Conservation (phyloP, 1,284 basidiomycete species). For the Cutaneotrichosporon mucoides region DNA sequence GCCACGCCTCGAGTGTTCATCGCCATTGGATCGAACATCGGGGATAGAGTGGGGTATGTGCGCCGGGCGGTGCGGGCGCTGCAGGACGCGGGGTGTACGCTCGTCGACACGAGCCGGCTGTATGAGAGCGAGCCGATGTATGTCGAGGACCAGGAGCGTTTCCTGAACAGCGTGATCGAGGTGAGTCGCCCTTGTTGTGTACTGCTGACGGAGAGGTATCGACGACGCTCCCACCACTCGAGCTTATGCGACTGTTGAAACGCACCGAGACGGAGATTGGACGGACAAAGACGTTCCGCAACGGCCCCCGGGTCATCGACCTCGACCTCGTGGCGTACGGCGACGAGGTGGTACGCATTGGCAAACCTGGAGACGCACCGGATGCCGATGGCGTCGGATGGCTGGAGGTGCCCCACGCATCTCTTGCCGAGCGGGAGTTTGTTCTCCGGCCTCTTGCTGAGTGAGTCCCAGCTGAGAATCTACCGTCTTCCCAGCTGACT, state of each 20-base stretch:
- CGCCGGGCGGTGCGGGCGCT: conserved; percentile 59
- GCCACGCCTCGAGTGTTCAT: conserved; percentile 56
- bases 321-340: conserved; percentile 85
- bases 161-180: conserved; percentile 86
- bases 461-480: background rate
- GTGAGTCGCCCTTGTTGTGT: conserved; percentile 48
- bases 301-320: conserved; percentile 88
- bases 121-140: conserved; percentile 98
- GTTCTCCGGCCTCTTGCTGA: conserved; percentile 83
- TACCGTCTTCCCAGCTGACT: background rate
- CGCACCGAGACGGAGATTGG: conserved; percentile 71
- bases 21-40: conserved; percentile 86
- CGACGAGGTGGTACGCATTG: conserved; percentile 59
- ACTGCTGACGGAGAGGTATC: conserved; percentile 35
- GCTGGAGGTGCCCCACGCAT: conserved; percentile 78
- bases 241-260: conserved; percentile 68
- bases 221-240: conserved; percentile 64
- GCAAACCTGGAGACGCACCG: conserved; percentile 47
- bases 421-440: conserved; percentile 80
- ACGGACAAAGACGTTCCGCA: conserved; percentile 71
- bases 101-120: conserved; percentile 81
- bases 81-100: conserved; percentile 39
- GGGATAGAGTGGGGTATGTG: conserved; percentile 78
- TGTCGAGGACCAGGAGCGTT: conserved; percentile 79
- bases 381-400: conserved; percentile 55